These are phyloP conservation scores for Penicillium expansum DNA, from an alignment of 2,329 filamentous ascomycete genomes.

Conservation along the genomic window DNA sequence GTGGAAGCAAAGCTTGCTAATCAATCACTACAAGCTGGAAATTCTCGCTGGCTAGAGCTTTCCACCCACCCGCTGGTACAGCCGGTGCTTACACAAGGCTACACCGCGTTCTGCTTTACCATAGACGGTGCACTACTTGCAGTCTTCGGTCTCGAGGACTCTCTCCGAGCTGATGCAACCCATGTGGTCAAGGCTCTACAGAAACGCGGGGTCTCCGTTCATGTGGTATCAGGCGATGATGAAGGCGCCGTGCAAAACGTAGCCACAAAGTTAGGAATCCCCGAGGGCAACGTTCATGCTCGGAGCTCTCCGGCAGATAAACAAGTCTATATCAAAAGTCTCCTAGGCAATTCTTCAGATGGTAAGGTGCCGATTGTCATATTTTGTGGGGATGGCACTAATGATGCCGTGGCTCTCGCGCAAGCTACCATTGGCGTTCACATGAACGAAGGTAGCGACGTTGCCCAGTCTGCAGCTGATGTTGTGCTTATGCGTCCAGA, in stretches of 20 bases:
- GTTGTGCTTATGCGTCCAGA: not conserved
- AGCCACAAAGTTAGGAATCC: not conserved
- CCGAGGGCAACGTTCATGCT: not conserved
- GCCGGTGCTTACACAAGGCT: constrained; percentile 39
- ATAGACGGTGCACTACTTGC: constrained; percentile 45
- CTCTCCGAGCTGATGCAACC: constrained; percentile 50
- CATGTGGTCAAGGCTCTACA: constrained; percentile 53
- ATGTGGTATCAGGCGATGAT: not conserved
- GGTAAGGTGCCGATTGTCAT: not conserved
- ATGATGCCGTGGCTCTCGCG: not conserved
- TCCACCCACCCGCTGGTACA: constrained; percentile 31
- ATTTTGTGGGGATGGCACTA: not conserved
- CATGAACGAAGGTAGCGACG: not conserved
- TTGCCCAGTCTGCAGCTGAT: not conserved
- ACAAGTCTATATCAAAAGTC: not conserved
- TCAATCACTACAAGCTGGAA: constrained; percentile 27
- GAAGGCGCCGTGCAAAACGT: not conserved
- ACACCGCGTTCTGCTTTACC: constrained; percentile 58
- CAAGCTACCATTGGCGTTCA: not conserved
- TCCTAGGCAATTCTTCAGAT: not conserved
- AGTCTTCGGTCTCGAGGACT: constrained; percentile 52
- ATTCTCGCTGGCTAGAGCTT: constrained; percentile 38
- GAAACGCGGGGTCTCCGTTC: constrained; percentile 47
- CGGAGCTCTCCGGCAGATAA: not conserved
- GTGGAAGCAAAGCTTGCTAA: constrained; percentile 21